Evolutionary conservation across 345 rosid genomes (phyloP), one percentile per base, ranked within the genome.

Genomic region (Euphorbia lathyris): DNA sequence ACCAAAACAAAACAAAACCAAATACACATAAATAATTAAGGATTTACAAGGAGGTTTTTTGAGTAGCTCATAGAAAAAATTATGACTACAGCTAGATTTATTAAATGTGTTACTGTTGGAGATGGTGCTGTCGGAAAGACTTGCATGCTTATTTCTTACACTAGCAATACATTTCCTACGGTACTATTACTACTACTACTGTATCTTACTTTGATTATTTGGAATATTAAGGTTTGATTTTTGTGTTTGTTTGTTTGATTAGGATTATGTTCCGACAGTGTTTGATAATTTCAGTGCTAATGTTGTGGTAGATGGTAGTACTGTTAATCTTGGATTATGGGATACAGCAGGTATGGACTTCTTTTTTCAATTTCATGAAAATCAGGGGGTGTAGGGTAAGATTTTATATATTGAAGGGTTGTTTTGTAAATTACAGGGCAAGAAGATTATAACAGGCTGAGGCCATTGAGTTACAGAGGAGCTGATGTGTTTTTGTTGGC

Each of bases 61-160:
- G 3, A 34, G 29, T 22, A 7, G 27, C 22, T 45, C n/a, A n/a
- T n/a, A n/a, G n/a, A 55, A 13, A 64, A 70, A 60, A 89, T 68
- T 58, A 89, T 89, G 96, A 89, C 83, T 61, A 86, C 90, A 17
- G 76, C 96, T 56, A 87, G 92, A 69, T 89, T 86, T 73, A 86
- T 89, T 78, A 89, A 89, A 84, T 89, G 92, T 66, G 96, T 90
- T 19, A 90, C 96, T 2, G 87, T 90, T 1, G 96, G 96, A 20
- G 96, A 90, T 78, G 96, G 96, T 57, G 92, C 92, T 0, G 96
- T 89, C 36, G 96, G 95, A 62, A 89, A 89, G 69, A 89, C 95
- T 59, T 89, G 95, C 77, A 86, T 89, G 96, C 87, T 89, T 52
- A 89, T 89, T 76, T 89, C 92, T 67, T 89, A 89, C 62, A 89